Conservation (phyloP, 1,139 yeast species). For the Taphrina wiesneri region DNA sequence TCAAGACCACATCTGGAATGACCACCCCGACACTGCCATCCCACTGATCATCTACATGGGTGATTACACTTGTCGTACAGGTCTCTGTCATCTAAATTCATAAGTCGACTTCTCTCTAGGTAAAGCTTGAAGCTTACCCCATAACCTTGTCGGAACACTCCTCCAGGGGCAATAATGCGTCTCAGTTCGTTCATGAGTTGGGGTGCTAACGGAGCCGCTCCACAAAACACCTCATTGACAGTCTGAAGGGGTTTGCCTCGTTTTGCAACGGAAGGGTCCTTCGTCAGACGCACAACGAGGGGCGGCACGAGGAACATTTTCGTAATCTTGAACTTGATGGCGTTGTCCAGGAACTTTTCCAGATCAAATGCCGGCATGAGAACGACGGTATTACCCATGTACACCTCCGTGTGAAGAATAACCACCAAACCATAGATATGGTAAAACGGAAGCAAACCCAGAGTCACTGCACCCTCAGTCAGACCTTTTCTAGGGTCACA, state of each 20-base stretch:
- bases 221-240: slow-evolving; percentile 42
- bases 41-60: slow-evolving; percentile 60
- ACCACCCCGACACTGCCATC: slow-evolving; percentile 57
- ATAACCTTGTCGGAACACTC: slow-evolving; percentile 48
- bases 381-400: slow-evolving; percentile 27
- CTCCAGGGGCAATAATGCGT: slow-evolving; percentile 9
- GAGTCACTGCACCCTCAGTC: slow-evolving; percentile 17
- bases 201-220: slow-evolving; percentile 48
- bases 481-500: slow-evolving; percentile 11
- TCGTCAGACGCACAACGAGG: slow-evolving; percentile 47
- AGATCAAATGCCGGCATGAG: slow-evolving; percentile 31
- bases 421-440: slow-evolving; percentile 36
- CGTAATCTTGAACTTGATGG: slow-evolving; percentile 43
- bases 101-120: not conserved
- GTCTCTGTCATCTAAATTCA: slow-evolving; percentile 70
- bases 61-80: slow-evolving; percentile 65
- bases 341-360: slow-evolving; percentile 41
- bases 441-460: slow-evolving; percentile 31
- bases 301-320: slow-evolving; percentile 48
- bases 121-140: slow-evolving; percentile 49
- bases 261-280: slow-evolving; percentile 46
- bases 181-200: slow-evolving; percentile 40
- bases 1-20: slow-evolving; percentile 48
- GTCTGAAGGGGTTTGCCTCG: slow-evolving; percentile 42
- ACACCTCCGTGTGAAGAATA: slow-evolving; percentile 29